A percentile compares a stretch with the other conserved stretches of the same genome.
Conservation (phyloP, 345 rosid genomes). For the Boechera stricta region DNA sequence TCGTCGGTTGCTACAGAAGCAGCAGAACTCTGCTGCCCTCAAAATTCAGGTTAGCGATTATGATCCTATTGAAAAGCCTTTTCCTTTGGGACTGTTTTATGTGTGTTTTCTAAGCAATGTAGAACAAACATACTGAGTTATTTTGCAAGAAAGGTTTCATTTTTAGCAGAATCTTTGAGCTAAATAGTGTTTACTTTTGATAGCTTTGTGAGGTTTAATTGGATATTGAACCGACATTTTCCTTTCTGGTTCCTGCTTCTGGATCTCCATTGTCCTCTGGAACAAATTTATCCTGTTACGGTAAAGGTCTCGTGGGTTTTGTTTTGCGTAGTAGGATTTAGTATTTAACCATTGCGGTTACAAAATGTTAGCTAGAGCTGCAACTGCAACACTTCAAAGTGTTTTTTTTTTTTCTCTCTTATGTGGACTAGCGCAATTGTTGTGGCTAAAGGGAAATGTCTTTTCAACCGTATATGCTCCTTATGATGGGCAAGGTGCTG, state of each 20-base stretch:
- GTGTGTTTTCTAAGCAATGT: conserved; percentile 32
- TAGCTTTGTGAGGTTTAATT: conserved; percentile 15
- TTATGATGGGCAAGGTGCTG: conserved; percentile 43
- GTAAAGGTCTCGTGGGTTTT: neutral
- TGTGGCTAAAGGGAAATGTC: neutral
- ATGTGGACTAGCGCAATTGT: conserved; percentile 7
- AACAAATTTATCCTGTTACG: conserved; percentile 11
- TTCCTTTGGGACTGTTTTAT: neutral
- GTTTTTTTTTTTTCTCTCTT: neutral
- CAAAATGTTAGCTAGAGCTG: conserved; percentile 29
- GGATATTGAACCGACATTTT: neutral
- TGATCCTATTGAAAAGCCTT: neutral
- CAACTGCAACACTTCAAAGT: conserved; percentile 5
- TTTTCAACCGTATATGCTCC: conserved; percentile 6
- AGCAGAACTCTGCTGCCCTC: conserved; percentile 80
- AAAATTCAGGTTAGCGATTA: conserved; percentile 70
- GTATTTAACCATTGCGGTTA: conserved; percentile 4
- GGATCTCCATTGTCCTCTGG: neutral
- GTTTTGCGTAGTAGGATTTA: conserved; percentile 28
- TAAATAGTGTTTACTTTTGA: neutral
- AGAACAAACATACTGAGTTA: conserved; percentile 11
- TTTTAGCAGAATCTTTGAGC: conserved; percentile 5
- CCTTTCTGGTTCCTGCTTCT: conserved; percentile 3
- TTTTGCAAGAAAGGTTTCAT: neutral
- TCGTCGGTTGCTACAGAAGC: conserved; percentile 72